Conservation (phyloP, 768 basidiomycete genomes). For the Paxillus involutus region DNA sequence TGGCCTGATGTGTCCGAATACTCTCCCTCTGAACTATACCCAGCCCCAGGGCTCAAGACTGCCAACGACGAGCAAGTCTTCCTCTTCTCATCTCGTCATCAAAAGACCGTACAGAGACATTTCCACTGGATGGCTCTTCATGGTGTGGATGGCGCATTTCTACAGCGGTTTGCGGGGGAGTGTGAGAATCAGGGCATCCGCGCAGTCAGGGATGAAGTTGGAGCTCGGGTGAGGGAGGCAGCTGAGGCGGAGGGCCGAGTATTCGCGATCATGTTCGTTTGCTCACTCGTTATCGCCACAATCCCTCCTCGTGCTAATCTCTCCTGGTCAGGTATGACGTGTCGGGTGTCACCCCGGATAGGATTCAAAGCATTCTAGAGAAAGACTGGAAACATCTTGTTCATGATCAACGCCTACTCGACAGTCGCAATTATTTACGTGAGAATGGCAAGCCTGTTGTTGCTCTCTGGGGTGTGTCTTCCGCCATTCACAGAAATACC, state of each 20-base stretch:
- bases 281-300: not conserved
- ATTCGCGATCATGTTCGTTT: slow-evolving; percentile 78
- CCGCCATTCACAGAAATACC: not conserved
- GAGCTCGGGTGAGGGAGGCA: slow-evolving; percentile 68
- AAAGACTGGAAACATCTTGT: slow-evolving; percentile 77
- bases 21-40: slow-evolving; percentile 66
- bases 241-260: slow-evolving; percentile 81
- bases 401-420: slow-evolving; percentile 55
- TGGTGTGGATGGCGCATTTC: slow-evolving; percentile 77
- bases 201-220: slow-evolving; percentile 70
- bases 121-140: slow-evolving; percentile 76
- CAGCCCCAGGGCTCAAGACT: slow-evolving; percentile 63
- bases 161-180: slow-evolving; percentile 75
- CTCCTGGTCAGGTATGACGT: slow-evolving; percentile 70
- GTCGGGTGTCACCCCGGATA: slow-evolving; percentile 69
- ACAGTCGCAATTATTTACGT: slow-evolving; percentile 71
- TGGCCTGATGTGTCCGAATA: slow-evolving; percentile 81
- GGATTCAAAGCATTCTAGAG: slow-evolving; percentile 64
- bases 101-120: slow-evolving; percentile 66
- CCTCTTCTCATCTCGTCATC: slow-evolving; percentile 78
- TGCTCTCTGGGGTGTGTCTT: slow-evolving; percentile 61
- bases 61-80: slow-evolving; percentile 57
- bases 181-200: slow-evolving; percentile 64
- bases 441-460: slow-evolving; percentile 73
- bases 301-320: not conserved